Percentiles rank a stretch among this genome's conserved stretches.
These are phyloP conservation scores for Lathyrus oleraceus DNA, from an alignment of 306 rosid species.

Conservation along the genomic window DNA sequence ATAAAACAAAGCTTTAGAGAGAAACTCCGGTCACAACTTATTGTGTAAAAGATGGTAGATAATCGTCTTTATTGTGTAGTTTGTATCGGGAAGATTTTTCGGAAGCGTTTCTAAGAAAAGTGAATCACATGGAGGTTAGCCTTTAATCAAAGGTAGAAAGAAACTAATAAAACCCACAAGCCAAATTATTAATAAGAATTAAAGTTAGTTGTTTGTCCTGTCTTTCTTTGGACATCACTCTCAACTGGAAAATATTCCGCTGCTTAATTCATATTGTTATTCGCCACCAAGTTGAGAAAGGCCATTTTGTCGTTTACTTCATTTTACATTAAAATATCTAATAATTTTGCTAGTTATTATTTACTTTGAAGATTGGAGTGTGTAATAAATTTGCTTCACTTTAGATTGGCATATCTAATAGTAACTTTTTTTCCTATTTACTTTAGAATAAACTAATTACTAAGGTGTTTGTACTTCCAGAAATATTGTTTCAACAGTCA, in stretches of 20 bases:
- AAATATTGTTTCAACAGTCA: constrained; percentile 92
- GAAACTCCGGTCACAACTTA: neutral
- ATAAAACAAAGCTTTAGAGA: neutral
- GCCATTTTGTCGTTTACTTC: neutral
- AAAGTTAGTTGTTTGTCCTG: neutral
- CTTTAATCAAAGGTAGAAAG: neutral
- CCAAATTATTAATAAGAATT: neutral
- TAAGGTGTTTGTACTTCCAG: constrained; percentile 42
- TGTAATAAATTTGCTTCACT: neutral
- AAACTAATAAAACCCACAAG: neutral
- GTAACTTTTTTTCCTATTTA: constrained; percentile 2
- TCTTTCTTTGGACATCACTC: neutral
- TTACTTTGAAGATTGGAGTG: neutral
- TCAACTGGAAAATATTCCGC: neutral
- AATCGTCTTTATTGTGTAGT: neutral
- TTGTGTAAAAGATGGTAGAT: neutral
- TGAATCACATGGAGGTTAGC: neutral
- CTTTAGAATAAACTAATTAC: constrained; percentile 1
- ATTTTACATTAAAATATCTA: neutral
- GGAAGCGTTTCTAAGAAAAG: no score
- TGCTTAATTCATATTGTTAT: neutral
- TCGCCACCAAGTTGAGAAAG: neutral
- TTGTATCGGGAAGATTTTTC: neutral
- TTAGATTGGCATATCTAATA: neutral
- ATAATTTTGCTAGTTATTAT: neutral